Conservation (phyloP, 108 stramenopile genomes). For the Licmophora abbreviata region DNA sequence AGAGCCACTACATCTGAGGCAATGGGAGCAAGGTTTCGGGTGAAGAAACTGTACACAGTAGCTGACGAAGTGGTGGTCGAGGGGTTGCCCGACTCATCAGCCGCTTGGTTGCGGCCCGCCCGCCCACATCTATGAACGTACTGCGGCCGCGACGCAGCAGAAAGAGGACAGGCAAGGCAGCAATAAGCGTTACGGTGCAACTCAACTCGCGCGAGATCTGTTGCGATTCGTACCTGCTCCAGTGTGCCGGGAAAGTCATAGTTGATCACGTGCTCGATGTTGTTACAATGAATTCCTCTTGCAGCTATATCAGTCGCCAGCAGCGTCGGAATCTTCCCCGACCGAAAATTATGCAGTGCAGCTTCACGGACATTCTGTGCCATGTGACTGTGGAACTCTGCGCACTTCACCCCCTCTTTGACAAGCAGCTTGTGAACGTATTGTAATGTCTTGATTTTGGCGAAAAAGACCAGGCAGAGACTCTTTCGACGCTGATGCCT, state of each 20-base stretch:
- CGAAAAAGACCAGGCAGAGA: constrained; percentile 47
- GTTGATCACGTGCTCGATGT: constrained; percentile 88
- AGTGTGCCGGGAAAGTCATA: constrained; percentile 90
- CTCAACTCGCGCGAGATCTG: neutral
- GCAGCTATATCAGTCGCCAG: constrained; percentile 97
- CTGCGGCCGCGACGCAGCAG: constrained; percentile 6
- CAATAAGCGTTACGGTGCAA: neutral
- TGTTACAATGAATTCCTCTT: constrained; percentile 84
- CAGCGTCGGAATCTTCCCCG: constrained; percentile 65
- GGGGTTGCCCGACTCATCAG: neutral
- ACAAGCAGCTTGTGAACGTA: constrained; percentile 36
- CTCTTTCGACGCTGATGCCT: constrained; percentile 21
- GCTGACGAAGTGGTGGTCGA: neutral
- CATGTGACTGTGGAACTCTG: constrained; percentile 59
- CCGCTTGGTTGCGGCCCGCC: constrained; percentile 33
- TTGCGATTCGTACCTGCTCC: constrained; percentile 59
- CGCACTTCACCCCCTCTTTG: constrained; percentile 42
- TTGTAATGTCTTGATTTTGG: constrained; percentile 56
- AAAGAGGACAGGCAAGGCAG: constrained; percentile 3
- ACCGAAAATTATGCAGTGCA: constrained; percentile 35
- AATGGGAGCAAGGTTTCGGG: constrained; percentile 56
- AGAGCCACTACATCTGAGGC: constrained; percentile 52
- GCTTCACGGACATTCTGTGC: constrained; percentile 40
- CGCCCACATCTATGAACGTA: constrained; percentile 75
- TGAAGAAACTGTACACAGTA: constrained; percentile 63